Evolutionary conservation across 129 eudicot genomes (phyloP), one percentile per base, ranked within the genome.

Genomic region (Sambucus nigra): DNA sequence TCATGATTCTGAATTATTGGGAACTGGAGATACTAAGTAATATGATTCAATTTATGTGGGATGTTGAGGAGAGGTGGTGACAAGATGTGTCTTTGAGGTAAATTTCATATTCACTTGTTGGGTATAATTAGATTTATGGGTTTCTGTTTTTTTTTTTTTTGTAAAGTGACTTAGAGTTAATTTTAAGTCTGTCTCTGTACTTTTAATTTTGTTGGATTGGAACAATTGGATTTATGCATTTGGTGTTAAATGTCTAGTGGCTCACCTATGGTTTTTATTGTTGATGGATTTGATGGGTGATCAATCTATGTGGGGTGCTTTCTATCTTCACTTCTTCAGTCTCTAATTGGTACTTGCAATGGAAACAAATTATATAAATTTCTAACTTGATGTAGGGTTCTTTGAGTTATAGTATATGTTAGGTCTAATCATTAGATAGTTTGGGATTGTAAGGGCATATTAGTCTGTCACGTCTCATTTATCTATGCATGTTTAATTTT

Each of bases 81-180:
- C 64, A 80, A 75, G 97, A 84, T 84, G 93, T 78, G 92, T 85
- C 83, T 84, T 71, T 88, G 65, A 84, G 95, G 94, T 80, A 81
- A 88, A 65, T 57, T 72, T 49, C 60, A 46, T 19, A 12, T 57
- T 44, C 55, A 42, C 21, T 67, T 64, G 59, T 7, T 54, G 24
- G 25, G 55, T 31, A 69, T 31, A 69, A 57, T 58, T 61, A 54
- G 73, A 65, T 79, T 77, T 60, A 17, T 51, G 52, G 50, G 42
- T 46, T 57, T 55, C 14, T 53, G 2, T 18, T 25, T n/a, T 4
- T 4, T n/a, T 24, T 68, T 64, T 47, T 25, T 58, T 63, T 32
- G 42, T 35, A 7, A 57, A 42, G 20, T 24, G 48, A 25, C 42
- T 59, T 47, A 50, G 15, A 42, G 57, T 69, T 26, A 3, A 26